A percentile compares a stretch with the other conserved stretches of the same genome.
Evolutionary conservation across 192 early-diverging fungal genomes (phyloP).

Genomic region (Dissophora ornata): DNA sequence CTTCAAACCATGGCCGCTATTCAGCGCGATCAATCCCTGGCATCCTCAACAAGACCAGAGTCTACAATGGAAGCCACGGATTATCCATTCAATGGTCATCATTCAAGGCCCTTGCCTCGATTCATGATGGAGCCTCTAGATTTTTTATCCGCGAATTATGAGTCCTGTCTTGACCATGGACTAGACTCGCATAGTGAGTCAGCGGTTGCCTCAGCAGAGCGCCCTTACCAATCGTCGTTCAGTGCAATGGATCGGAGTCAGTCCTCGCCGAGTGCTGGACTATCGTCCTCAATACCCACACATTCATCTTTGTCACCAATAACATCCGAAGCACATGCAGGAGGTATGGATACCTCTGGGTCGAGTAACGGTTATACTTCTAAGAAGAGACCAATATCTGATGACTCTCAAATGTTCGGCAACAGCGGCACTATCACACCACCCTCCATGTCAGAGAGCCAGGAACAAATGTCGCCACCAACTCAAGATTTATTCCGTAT

Average conservation of each 20-base stretch:
- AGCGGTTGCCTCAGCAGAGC: not conserved
- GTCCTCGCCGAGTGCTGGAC: not conserved
- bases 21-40: slow-evolving; percentile 36
- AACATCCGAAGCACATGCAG: not conserved
- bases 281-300: not conserved
- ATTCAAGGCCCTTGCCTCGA: slow-evolving; percentile 9
- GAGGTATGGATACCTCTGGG: not conserved
- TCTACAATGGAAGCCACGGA: slow-evolving; percentile 3
- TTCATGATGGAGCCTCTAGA: slow-evolving; percentile 48
- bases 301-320: not conserved
- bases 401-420: slow-evolving; percentile 4
- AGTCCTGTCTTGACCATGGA: slow-evolving; percentile 18
- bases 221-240: not conserved
- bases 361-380: not conserved
- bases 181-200: not conserved
- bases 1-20: slow-evolving; percentile 42
- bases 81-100: not conserved
- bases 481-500: slow-evolving; percentile 49
- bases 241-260: not conserved
- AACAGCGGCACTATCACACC: slow-evolving; percentile 7
- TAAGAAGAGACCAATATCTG: slow-evolving; percentile 24
- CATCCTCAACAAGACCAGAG: slow-evolving; percentile 12
- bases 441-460: not conserved
- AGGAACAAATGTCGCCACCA: slow-evolving; percentile 32
- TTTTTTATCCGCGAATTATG: slow-evolving; percentile 32